These are phyloP conservation scores for Kernera saxatilis DNA, from an alignment of 345 rosid species.

Conservation along the genomic window DNA sequence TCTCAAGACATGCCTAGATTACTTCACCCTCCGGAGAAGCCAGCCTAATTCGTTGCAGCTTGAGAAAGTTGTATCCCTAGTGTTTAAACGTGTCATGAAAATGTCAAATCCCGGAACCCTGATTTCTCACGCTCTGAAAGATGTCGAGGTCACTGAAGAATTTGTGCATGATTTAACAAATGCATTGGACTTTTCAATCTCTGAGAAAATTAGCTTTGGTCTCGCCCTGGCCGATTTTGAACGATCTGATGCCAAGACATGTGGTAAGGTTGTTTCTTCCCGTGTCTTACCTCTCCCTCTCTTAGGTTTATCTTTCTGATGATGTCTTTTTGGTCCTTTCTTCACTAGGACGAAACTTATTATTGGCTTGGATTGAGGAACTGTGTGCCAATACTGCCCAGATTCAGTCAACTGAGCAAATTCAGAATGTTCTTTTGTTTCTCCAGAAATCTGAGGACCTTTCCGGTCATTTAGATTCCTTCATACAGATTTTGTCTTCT, in stretches of 20 bases:
- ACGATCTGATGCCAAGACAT: slow-evolving; percentile 37
- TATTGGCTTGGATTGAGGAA: slow-evolving; percentile 61
- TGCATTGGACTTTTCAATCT: slow-evolving; percentile 43
- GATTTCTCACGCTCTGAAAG: slow-evolving; percentile 52
- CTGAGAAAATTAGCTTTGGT: slow-evolving; percentile 66
- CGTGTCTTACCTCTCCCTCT: background rate
- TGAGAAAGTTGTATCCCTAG: slow-evolving; percentile 42
- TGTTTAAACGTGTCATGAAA: slow-evolving; percentile 49
- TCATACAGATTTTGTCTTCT: slow-evolving; percentile 62
- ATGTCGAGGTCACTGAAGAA: slow-evolving; percentile 40
- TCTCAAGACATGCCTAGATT: slow-evolving; percentile 59
- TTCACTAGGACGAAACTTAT: slow-evolving; percentile 60
- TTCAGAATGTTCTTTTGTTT: slow-evolving; percentile 66
- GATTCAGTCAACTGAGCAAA: slow-evolving; percentile 54
- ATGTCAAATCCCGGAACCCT: slow-evolving; percentile 57
- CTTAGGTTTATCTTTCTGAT: background rate
- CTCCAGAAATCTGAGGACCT: slow-evolving; percentile 67
- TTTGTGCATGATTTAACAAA: slow-evolving; percentile 45
- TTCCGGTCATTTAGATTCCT: slow-evolving; percentile 64
- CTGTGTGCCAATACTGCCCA: slow-evolving; percentile 46
- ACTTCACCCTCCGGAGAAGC: slow-evolving; percentile 38
- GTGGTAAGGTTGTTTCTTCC: slow-evolving; percentile 37
- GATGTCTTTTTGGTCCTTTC: background rate
- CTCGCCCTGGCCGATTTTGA: slow-evolving; percentile 70
- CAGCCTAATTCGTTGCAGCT: slow-evolving; percentile 37